Evolutionary conservation across 192 early-diverging fungal species (phyloP), one percentile per base, ranked within the genome.

Genomic region (Phycomyces blakesleeanus): DNA sequence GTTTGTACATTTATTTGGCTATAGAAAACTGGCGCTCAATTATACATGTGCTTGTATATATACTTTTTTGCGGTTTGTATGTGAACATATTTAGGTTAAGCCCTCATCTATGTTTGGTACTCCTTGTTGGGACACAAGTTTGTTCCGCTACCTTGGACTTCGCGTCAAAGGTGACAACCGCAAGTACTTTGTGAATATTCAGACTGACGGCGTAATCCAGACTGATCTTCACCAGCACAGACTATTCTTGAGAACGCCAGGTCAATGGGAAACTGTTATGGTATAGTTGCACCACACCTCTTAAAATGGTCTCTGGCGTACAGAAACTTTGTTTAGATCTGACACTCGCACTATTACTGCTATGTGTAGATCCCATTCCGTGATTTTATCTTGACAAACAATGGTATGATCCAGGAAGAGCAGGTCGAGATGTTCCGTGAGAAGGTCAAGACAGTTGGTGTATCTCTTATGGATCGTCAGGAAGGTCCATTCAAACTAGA

Each of bases 201-300:
- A 94, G 63, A 92, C 93, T 11, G 90, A 94, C 60, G 85, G 85
- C 22, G 72, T 95, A 16, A 84, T 91, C 49, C 88, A 84, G 38
- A 87, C 92, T 0, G 90, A 93, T 75, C 81, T 96, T 22, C 96
- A 91, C 80, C 96, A 98, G 72, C 96, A 98, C 75, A 82, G 95
- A 51, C 60, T 98, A 59, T 91, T 93, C 62, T 83, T 95, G 49
- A 79, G 88, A 55, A 89, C 77, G 4, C 93, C 94, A 2, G 94
- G 94, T 1, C 81, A 89, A 67, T 98, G 94, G 94, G 94, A 98
- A 80, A 89, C 83, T 22, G 81, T 94, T 26, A 79, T 95, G 75
- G 91, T 91, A 79, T 72, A 63, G 18, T 1, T 29, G 0, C 29
- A 34, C 2, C 27, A 12, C 22, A 40, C 51, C 16, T 55, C 7